Conservation (phyloP, 2,329 filamentous ascomycete species). For the Fusarium sp. region DNA sequence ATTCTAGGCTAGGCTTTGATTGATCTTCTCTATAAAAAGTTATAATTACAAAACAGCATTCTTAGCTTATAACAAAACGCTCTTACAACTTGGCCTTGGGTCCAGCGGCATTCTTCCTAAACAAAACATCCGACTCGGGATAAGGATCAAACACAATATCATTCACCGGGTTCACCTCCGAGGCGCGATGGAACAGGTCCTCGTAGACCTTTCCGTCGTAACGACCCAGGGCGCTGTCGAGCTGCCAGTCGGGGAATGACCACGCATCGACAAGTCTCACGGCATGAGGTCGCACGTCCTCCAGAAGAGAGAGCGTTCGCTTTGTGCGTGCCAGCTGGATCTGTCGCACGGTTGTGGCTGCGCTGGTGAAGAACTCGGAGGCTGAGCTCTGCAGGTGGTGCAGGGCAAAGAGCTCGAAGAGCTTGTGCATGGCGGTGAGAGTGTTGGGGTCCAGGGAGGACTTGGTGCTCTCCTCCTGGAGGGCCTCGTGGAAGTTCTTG, state of each 20-base stretch:
- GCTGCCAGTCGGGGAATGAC: conserved; percentile 83
- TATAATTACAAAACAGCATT: conserved; percentile 1
- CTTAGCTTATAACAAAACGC: conserved; percentile 2
- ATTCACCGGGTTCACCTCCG: conserved; percentile 80
- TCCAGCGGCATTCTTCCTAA: conserved; percentile 24
- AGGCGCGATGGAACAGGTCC: conserved; percentile 80
- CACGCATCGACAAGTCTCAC: conserved; percentile 79
- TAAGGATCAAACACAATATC: conserved; percentile 79
- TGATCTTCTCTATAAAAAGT: conserved; percentile 6
- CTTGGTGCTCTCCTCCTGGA: conserved; percentile 61
- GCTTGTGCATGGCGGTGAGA: conserved; percentile 71
- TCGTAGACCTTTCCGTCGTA: conserved; percentile 83
- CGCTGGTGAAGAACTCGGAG: conserved; percentile 78
- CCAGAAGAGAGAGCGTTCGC: conserved; percentile 76
- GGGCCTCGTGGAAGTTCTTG: conserved; percentile 73
- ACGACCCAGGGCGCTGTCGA: conserved; percentile 77
- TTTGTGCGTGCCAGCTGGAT: conserved; percentile 77
- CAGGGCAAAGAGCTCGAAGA: conserved; percentile 86
- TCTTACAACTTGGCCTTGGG: conserved; percentile 32
- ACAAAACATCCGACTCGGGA: conserved; percentile 60
- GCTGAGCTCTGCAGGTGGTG: conserved; percentile 74
- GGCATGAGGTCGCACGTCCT: conserved; percentile 80
- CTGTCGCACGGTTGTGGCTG: conserved; percentile 78
- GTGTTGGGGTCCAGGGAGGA: conserved; percentile 70
- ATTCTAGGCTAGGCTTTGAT: neutral